Conservation (phyloP, 306 rosid species). For the Inga oerstediana region DNA sequence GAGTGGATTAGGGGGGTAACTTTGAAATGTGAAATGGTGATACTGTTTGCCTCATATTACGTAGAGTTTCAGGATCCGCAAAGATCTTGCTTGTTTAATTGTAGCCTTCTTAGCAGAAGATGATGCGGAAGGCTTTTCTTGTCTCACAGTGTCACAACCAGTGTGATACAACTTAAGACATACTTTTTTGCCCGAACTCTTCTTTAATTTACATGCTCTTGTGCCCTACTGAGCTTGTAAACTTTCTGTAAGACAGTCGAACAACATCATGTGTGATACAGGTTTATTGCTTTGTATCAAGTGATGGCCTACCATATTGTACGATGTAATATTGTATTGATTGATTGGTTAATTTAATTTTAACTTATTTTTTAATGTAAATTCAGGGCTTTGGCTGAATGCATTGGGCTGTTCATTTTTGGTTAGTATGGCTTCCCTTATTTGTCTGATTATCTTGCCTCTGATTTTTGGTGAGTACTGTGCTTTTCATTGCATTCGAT, state of each 20-base stretch:
- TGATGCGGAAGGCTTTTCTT: slow-evolving; percentile 6
- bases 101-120: slow-evolving; percentile 19
- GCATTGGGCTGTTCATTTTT: slow-evolving; percentile 94
- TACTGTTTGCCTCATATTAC: slow-evolving; percentile 8
- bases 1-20: background rate
- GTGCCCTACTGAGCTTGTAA: background rate
- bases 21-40: slow-evolving; percentile 5
- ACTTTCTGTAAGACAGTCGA: background rate
- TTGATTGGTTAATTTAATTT: slow-evolving; percentile 12
- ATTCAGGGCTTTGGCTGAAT: slow-evolving; percentile 78
- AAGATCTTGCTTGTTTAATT: slow-evolving; percentile 1
- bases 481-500: slow-evolving; percentile 7
- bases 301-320: background rate
- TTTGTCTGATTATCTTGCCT: slow-evolving; percentile 83
- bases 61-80: background rate
- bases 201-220: slow-evolving; percentile 10
- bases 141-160: background rate
- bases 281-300: slow-evolving; percentile 24
- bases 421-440: slow-evolving; percentile 97
- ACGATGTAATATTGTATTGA: background rate
- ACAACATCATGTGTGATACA: background rate
- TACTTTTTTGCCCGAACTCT: background rate
- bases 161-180: slow-evolving; percentile 1
- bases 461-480: slow-evolving; percentile 74
- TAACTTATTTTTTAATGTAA: slow-evolving; percentile 4